These are phyloP conservation scores for Nakazawaea sp. DNA, from an alignment of 805 yeast species.

Conservation along the genomic window DNA sequence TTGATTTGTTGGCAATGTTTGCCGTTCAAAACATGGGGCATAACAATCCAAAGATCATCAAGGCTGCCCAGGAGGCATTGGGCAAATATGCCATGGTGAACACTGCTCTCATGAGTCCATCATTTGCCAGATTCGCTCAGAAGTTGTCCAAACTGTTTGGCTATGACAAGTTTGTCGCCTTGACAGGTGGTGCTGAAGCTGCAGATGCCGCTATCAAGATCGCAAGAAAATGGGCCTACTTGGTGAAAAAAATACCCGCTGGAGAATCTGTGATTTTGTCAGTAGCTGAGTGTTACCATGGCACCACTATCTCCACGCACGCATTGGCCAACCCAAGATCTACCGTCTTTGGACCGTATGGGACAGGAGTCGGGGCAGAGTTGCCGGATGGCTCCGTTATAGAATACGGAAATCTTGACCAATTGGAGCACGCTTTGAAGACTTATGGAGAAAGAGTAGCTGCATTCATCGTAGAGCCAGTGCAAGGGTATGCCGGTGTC, in stretches of 20 bases:
- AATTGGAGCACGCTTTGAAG: constrained; percentile 15
- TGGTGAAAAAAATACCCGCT: constrained; percentile 15
- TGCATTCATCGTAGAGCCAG: constrained; percentile 23
- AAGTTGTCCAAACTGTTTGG: constrained; percentile 17
- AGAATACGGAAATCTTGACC: constrained; percentile 16
- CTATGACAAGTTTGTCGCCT: constrained; percentile 16
- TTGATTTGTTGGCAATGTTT: constrained; percentile 21
- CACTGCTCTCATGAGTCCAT: constrained; percentile 18
- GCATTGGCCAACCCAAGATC: constrained; percentile 15
- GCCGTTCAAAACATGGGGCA: constrained; percentile 25
- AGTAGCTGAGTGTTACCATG: constrained; percentile 20
- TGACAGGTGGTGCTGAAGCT: constrained; percentile 22
- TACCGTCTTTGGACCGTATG: constrained; percentile 18
- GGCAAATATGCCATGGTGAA: constrained; percentile 16
- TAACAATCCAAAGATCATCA: constrained; percentile 21
- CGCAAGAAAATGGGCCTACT: constrained; percentile 22
- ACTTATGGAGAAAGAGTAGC: constrained; percentile 17
- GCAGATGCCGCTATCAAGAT: constrained; percentile 21
- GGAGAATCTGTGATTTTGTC: constrained; percentile 18
- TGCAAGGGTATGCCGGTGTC: constrained; percentile 24
- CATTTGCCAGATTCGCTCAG: constrained; percentile 17
- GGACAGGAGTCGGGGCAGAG: constrained; percentile 16
- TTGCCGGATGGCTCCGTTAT: constrained; percentile 20
- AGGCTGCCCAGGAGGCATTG: constrained; percentile 19
- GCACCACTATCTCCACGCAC: constrained; percentile 20